A percentile compares a stretch with the other conserved stretches of the same genome.
These are phyloP conservation scores for Pichia manshurica DNA, from an alignment of 805 yeast genomes.

Conservation along the genomic window DNA sequence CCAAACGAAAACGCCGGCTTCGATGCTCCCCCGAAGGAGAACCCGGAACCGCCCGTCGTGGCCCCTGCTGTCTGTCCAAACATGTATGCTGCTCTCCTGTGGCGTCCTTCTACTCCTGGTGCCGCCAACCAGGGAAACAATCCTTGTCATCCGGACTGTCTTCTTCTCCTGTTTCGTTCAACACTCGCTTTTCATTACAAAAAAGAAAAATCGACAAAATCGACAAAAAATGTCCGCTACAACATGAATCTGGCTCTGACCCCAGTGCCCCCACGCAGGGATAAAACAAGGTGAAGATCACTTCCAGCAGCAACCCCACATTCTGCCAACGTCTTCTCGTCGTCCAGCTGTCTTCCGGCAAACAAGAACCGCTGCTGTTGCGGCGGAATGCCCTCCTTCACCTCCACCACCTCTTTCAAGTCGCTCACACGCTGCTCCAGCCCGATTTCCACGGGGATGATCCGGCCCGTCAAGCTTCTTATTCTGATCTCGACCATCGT, in stretches of 20 bases:
- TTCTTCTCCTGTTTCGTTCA: too few relatives aligned
- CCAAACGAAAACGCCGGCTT: conserved; percentile 14
- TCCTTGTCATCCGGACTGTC: too few relatives aligned
- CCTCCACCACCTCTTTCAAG: conserved; percentile 88
- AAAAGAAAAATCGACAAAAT: too few relatives aligned
- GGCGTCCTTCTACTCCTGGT: too few relatives aligned
- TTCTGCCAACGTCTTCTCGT: conserved; percentile 63
- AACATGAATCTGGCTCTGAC: too few relatives aligned
- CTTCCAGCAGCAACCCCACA: conserved; percentile 82
- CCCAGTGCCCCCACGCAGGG: conserved; percentile 97
- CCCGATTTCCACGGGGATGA: conserved; percentile 69
- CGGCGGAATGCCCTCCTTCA: conserved; percentile 96
- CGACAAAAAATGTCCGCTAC: too few relatives aligned
- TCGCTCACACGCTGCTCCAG: conserved; percentile 57
- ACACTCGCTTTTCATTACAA: too few relatives aligned
- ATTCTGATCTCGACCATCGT: conserved; percentile 28
- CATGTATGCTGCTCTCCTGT: too few relatives aligned
- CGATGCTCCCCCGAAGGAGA: conserved; percentile 14
- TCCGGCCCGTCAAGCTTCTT: conserved; percentile 62
- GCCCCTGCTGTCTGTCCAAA: not conserved
- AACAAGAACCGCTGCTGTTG: conserved; percentile 87
- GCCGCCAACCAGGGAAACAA: too few relatives aligned
- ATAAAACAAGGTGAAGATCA: conserved; percentile 82
- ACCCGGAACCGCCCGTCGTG: conserved; percentile 9
- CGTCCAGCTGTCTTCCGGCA: conserved; percentile 90